These are phyloP conservation scores for Pseudognaphalium luteoalbum DNA, from an alignment of 129 eudicot species.

Conservation along the genomic window DNA sequence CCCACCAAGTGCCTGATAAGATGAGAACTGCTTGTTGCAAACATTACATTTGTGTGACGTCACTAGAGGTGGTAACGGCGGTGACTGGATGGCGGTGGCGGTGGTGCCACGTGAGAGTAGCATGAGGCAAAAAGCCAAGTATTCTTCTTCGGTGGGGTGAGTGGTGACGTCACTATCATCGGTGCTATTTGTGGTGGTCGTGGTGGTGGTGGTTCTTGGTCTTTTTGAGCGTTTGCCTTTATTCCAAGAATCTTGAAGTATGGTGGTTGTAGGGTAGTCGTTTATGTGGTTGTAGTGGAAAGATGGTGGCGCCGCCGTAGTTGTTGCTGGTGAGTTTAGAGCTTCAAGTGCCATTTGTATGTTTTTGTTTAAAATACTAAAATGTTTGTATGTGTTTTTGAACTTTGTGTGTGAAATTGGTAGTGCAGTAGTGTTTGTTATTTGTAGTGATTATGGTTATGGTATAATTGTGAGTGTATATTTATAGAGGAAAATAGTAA, in stretches of 20 bases:
- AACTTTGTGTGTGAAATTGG: slow-evolving; percentile 12
- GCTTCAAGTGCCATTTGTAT: slow-evolving; percentile 70
- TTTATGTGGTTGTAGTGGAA: slow-evolving; percentile 28
- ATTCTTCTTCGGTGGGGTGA: slow-evolving; percentile 62
- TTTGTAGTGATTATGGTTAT: neutral
- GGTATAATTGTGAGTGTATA: slow-evolving; percentile 16
- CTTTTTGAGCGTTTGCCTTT: slow-evolving; percentile 78
- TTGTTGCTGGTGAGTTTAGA: slow-evolving; percentile 45
- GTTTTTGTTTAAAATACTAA: too few species aligned
- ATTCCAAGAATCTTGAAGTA: slow-evolving; percentile 43
- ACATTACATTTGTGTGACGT: slow-evolving; percentile 62
- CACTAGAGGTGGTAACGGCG: slow-evolving; percentile 26
- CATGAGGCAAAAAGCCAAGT: slow-evolving; percentile 74
- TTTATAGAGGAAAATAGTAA: slow-evolving; percentile 28
- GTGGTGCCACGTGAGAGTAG: slow-evolving; percentile 66
- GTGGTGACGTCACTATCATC: slow-evolving; percentile 8
- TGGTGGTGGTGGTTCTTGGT: slow-evolving; percentile 36
- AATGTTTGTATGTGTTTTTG: neutral
- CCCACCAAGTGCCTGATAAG: slow-evolving; percentile 95
- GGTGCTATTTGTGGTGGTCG: slow-evolving; percentile 3
- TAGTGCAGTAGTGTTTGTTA: slow-evolving; percentile 31
- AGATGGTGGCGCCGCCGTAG: slow-evolving; percentile 30
- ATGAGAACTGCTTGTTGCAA: slow-evolving; percentile 62
- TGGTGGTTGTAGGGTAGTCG: slow-evolving; percentile 21
- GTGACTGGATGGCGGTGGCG: slow-evolving; percentile 21